A percentile compares a stretch with the other conserved stretches of the same genome.
Evolutionary conservation across 2,329 filamentous ascomycete species (phyloP).

Genomic region (Pseudogymnoascus sp.): DNA sequence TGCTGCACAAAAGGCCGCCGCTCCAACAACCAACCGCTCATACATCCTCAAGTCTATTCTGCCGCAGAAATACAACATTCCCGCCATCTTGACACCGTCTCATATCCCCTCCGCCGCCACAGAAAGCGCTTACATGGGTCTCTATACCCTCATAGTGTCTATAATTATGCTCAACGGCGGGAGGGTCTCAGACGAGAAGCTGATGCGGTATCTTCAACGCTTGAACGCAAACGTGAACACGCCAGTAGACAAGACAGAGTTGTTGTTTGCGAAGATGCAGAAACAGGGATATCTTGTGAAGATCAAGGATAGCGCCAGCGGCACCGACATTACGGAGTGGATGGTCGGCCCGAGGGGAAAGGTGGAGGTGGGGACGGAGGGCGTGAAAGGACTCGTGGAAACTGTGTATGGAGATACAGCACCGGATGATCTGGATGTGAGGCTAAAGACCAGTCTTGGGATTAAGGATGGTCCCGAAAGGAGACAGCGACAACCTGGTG

Average conservation of each 20-base stretch:
- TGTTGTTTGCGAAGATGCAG: constrained; percentile 63
- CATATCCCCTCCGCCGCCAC: constrained; percentile 53
- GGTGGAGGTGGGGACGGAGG: constrained; percentile 71
- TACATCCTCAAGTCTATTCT: constrained; percentile 73
- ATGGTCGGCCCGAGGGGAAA: constrained; percentile 77
- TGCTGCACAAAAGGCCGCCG: constrained; percentile 34
- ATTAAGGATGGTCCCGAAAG: constrained; percentile 29
- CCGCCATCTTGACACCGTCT: constrained; percentile 59
- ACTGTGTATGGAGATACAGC: constrained; percentile 45
- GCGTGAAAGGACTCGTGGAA: constrained; percentile 62
- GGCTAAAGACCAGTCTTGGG: constrained; percentile 53
- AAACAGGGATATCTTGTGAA: constrained; percentile 77
- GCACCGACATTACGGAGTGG: constrained; percentile 72
- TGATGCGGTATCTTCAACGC: constrained; percentile 65
- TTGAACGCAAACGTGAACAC: constrained; percentile 67
- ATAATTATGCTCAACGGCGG: constrained; percentile 69
- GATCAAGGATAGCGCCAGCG: constrained; percentile 59
- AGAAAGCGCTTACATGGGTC: constrained; percentile 70
- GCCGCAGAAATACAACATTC: constrained; percentile 56
- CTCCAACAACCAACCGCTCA: constrained; percentile 48
- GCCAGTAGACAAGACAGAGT: constrained; percentile 66
- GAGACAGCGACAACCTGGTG: constrained; percentile 18
- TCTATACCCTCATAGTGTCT: constrained; percentile 73
- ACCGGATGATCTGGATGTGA: constrained; percentile 47
- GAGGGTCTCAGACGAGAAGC: constrained; percentile 64